Evolutionary conservation across 2,329 filamentous ascomycete species (phyloP), one percentile per base, ranked within the genome.

Genomic region (Aspergillus ibericus): DNA sequence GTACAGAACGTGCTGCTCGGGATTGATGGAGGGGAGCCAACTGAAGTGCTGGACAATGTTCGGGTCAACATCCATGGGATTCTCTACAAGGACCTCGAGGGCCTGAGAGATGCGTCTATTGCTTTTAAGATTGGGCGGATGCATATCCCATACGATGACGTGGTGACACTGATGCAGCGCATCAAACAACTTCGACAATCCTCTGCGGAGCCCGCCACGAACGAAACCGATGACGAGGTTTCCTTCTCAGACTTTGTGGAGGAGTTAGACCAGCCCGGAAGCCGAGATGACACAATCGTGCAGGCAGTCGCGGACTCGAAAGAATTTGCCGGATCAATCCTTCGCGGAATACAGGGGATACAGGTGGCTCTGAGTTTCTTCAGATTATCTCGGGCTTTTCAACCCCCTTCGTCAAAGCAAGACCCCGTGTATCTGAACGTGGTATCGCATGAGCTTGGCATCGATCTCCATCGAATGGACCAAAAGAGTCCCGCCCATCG

Each of bases 281-380:
- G 80, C 65, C 82, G 76, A 61, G 83, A 85, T 63, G 86, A 91
- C 55, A 83, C 85, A 29, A 83, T 96, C 57, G 88, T 93, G 56
- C 89, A 91, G 72, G 89, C 90, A 0, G 90, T 97, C 0, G 93
- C 93, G 0, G 93, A 97, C 70, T 96, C 92, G 0, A 93, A 93
- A 68, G 92, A 96, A 63, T 95, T 99, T 70, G 84, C 93, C 56
- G 91, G 90, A 72, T 97, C 95, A 1, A 88, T 97, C 42, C 80
- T 99, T 51, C 86, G 91, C 46, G 95, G 95, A 53, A 92, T 99
- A 64, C 96, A 97, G 72, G 95, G 99, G 74, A 90, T 99, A 12
- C 95, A 99, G 74, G 91, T 99, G 68, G 93, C 93, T 0, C 86
- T 98, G 70, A 93, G 93, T 75, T 95, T 93, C 74, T 84, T 97